Conservation (phyloP, 768 basidiomycete species). For the Tricholoma flavovirens region DNA sequence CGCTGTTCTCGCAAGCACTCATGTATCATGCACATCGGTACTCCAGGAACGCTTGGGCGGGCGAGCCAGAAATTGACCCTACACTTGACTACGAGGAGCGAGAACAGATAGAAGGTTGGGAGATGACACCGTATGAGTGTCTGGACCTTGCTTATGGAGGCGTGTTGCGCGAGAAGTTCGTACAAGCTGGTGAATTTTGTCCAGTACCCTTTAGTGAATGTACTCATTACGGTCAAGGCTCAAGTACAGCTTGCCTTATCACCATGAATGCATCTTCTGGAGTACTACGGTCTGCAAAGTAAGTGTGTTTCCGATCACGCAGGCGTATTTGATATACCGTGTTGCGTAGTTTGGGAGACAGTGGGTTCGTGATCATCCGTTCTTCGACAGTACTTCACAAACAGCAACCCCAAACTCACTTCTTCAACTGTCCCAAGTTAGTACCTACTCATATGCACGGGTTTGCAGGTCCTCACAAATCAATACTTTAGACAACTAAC, state of each 20-base stretch:
- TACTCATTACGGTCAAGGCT: slow-evolving; percentile 45
- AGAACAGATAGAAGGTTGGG: slow-evolving; percentile 68
- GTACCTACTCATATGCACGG: slow-evolving; percentile 13
- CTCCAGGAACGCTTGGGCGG: slow-evolving; percentile 69
- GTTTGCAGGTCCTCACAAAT: slow-evolving; percentile 7
- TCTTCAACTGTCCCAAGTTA: slow-evolving; percentile 53
- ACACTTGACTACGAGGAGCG: slow-evolving; percentile 66
- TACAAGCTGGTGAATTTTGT: slow-evolving; percentile 55
- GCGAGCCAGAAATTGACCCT: slow-evolving; percentile 79
- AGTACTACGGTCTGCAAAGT: slow-evolving; percentile 74
- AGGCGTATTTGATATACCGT: not conserved
- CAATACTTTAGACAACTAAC: slow-evolving; percentile 43
- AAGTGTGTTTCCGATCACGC: slow-evolving; percentile 19
- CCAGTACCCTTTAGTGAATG: slow-evolving; percentile 11
- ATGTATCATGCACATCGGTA: slow-evolving; percentile 84
- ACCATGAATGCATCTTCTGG: slow-evolving; percentile 74
- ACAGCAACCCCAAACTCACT: slow-evolving; percentile 45
- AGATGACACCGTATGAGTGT: slow-evolving; percentile 67
- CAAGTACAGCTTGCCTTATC: slow-evolving; percentile 77
- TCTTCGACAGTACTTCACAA: slow-evolving; percentile 57
- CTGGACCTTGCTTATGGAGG: slow-evolving; percentile 67
- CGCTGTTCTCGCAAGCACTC: slow-evolving; percentile 84
- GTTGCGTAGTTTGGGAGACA: slow-evolving; percentile 62
- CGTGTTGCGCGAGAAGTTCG: slow-evolving; percentile 60
- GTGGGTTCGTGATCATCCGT: slow-evolving; percentile 68